A percentile compares a stretch with the other conserved stretches of the same genome.
Evolutionary conservation across 371 early-diverging fungal species (phyloP).

Genomic region (Mortierella sp.): DNA sequence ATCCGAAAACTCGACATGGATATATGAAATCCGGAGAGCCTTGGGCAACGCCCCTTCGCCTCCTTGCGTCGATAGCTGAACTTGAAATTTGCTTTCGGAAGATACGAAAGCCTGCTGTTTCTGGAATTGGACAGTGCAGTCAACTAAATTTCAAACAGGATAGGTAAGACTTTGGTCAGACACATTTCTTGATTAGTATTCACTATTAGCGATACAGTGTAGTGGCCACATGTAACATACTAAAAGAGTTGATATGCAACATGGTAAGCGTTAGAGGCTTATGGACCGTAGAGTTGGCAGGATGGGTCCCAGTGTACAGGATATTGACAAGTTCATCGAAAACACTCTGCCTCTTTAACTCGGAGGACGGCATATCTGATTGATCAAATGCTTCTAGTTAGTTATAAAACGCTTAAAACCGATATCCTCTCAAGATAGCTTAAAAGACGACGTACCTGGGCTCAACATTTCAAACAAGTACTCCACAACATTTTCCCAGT

Average conservation of each 20-base stretch:
- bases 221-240: slow-evolving; percentile 45
- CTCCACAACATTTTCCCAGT: slow-evolving; percentile 75
- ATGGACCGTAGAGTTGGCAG: slow-evolving; percentile 34
- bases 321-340: slow-evolving; percentile 59
- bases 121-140: slow-evolving; percentile 66
- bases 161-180: background rate
- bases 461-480: slow-evolving; percentile 78
- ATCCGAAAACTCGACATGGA: slow-evolving; percentile 72
- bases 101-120: slow-evolving; percentile 41
- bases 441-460: slow-evolving; percentile 27
- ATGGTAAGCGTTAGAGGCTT: slow-evolving; percentile 68
- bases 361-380: slow-evolving; percentile 41
- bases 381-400: background rate
- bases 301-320: slow-evolving; percentile 40
- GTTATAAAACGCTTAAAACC: no score
- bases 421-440: background rate
- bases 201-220: background rate
- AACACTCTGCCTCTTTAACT: slow-evolving; percentile 36
- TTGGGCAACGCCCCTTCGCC: slow-evolving; percentile 55
- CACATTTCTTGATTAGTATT: background rate
- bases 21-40: slow-evolving; percentile 58
- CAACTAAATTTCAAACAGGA: slow-evolving; percentile 19
- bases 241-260: slow-evolving; percentile 79
- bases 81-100: slow-evolving; percentile 42
- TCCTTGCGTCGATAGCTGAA: slow-evolving; percentile 42